Percentiles rank a stretch among this genome's conserved stretches.
Evolutionary conservation across 106 monocot species (phyloP).

Genomic region (Narthecium ossifragum): DNA sequence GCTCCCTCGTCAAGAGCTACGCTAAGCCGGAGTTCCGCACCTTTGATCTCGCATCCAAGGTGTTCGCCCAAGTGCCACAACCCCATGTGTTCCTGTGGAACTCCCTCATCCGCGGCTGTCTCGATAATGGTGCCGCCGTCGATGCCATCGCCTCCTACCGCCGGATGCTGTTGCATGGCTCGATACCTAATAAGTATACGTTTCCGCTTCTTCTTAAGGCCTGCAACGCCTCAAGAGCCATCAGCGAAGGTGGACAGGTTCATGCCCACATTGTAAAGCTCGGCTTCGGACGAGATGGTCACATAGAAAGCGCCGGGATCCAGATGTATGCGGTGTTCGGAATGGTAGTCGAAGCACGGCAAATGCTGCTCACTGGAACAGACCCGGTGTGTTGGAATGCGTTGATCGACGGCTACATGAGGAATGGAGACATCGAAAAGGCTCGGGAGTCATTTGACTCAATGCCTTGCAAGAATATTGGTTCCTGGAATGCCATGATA

Average conservation of each 20-base stretch:
- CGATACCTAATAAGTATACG: conserved; percentile 11
- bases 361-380: not conserved
- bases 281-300: not conserved
- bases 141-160: conserved; percentile 1
- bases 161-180: conserved; percentile 6
- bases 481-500: conserved; percentile 7
- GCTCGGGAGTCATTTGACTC: conserved; percentile 1
- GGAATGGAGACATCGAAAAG: not conserved
- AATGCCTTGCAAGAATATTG: not conserved
- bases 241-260: conserved; percentile 3
- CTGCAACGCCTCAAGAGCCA: not conserved
- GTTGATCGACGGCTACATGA: conserved; percentile 2
- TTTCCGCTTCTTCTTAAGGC: conserved; percentile 14
- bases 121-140: not conserved
- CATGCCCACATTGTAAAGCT: conserved; percentile 10
- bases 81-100: conserved; percentile 18
- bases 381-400: not conserved
- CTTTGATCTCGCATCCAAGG: not conserved
- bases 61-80: conserved; percentile 19
- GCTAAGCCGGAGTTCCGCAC: not conserved
- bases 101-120: conserved; percentile 5
- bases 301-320: conserved; percentile 1
- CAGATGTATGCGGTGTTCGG: conserved; percentile 3
- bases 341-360: not conserved
- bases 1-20: conserved; percentile 14